A percentile compares a stretch with the other conserved stretches of the same genome.
These are phyloP conservation scores for Abortiporus biennis DNA, from an alignment of 1,284 basidiomycete species.

Conservation along the genomic window DNA sequence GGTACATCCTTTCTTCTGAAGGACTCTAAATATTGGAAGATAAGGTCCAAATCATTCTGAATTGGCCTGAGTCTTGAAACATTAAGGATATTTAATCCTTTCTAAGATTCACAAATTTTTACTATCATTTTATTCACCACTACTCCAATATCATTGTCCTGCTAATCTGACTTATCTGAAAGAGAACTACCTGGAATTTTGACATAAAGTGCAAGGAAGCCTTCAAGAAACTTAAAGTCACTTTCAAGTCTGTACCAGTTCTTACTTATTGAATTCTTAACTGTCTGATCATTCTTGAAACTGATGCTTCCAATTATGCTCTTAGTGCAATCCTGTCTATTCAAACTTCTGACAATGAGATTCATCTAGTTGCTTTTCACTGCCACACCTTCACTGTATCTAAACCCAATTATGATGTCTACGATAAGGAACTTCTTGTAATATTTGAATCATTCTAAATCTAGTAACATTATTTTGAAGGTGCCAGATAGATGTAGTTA, in stretches of 20 bases:
- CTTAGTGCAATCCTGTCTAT: slow-evolving; percentile 21
- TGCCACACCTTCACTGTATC: slow-evolving; percentile 20
- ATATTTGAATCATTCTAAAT: slow-evolving; percentile 21
- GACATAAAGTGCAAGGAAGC: slow-evolving; percentile 6
- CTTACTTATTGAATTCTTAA: slow-evolving; percentile 26
- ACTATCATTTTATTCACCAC: slow-evolving; percentile 30
- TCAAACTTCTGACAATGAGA: not conserved
- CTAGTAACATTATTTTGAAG: slow-evolving; percentile 25
- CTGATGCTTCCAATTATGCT: slow-evolving; percentile 29
- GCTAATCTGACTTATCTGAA: slow-evolving; percentile 20
- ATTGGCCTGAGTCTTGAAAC: slow-evolving; percentile 11
- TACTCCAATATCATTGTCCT: slow-evolving; percentile 25
- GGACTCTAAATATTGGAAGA: slow-evolving; percentile 32
- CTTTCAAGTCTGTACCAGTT: slow-evolving; percentile 21
- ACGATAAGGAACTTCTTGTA: slow-evolving; percentile 32
- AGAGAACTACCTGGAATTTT: slow-evolving; percentile 12
- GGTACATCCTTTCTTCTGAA: no score
- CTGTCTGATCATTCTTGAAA: slow-evolving; percentile 22
- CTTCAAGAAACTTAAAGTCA: slow-evolving; percentile 21
- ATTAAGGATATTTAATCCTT: slow-evolving; percentile 14
- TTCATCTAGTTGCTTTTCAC: slow-evolving; percentile 11
- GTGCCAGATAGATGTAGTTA: slow-evolving; percentile 16
- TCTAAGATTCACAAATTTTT: slow-evolving; percentile 27
- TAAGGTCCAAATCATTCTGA: slow-evolving; percentile 24
- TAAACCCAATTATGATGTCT: slow-evolving; percentile 29